Percentiles rank a stretch among this genome's conserved stretches.
These are phyloP conservation scores for Nigrospora sphaerica DNA, from an alignment of 2,329 filamentous ascomycete genomes.

Conservation along the genomic window DNA sequence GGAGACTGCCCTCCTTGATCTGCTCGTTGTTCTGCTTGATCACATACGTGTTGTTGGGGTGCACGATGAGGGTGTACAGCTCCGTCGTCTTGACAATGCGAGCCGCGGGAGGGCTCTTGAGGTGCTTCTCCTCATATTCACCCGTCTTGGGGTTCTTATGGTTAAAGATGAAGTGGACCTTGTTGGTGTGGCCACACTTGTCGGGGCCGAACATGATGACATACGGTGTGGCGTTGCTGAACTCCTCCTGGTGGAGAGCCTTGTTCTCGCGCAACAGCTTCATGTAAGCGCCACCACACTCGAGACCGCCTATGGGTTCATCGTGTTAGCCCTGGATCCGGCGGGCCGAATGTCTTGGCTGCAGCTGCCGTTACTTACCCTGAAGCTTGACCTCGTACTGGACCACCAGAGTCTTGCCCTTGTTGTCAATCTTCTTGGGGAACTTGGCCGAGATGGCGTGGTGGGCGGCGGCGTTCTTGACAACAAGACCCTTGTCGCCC, in stretches of 20 bases:
- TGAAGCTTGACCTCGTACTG: constrained; percentile 99
- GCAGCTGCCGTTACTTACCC: constrained; percentile 52
- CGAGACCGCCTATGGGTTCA: constrained; percentile 65
- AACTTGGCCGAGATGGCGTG: constrained; percentile 99
- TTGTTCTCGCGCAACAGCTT: constrained; percentile 98
- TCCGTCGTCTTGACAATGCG: constrained; percentile 86
- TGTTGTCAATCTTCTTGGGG: constrained; percentile 92
- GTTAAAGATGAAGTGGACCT: constrained; percentile 98
- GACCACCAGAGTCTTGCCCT: constrained; percentile 91
- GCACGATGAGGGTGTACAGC: constrained; percentile 94
- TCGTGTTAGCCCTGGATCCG: constrained; percentile 22
- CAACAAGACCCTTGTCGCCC: constrained; percentile 91
- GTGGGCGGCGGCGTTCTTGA: constrained; percentile 97
- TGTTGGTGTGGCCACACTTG: constrained; percentile 99
- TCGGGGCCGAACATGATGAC: constrained; percentile 99
- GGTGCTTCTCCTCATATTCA: constrained; percentile 99
- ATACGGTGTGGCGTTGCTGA: constrained; percentile 94
- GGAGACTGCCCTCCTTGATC: constrained; percentile 81
- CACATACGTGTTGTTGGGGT: constrained; percentile 91
- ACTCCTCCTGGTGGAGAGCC: constrained; percentile 93
- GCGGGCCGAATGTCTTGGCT: neutral
- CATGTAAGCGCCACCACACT: constrained; percentile 97
- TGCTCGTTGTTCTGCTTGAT: constrained; percentile 88
- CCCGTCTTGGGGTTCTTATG: constrained; percentile 99
- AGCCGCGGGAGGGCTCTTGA: constrained; percentile 74